Conservation (phyloP, 1,284 basidiomycete species). For the Rhodotorula sp. region DNA sequence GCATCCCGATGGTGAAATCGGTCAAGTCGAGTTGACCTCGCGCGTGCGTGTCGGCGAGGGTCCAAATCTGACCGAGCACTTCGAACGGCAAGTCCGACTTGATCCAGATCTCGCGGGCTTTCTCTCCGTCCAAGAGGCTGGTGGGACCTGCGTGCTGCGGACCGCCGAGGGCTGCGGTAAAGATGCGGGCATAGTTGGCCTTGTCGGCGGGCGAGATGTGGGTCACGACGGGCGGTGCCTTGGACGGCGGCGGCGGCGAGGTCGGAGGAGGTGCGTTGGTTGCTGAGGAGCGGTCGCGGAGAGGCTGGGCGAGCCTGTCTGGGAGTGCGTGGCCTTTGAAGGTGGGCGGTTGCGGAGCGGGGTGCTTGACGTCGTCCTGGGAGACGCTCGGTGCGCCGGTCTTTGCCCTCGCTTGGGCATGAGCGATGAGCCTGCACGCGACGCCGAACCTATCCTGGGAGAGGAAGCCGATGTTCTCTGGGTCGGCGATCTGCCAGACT, state of each 20-base stretch:
- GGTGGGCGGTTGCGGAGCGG: constrained; percentile 63
- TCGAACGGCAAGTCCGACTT: constrained; percentile 89
- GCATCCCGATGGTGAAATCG: constrained; percentile 96
- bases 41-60: constrained; percentile 86
- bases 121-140: constrained; percentile 76
- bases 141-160: constrained; percentile 54
- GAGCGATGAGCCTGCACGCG: constrained; percentile 84
- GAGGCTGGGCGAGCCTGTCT: constrained; percentile 43
- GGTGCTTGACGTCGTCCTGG: constrained; percentile 51
- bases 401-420: constrained; percentile 80
- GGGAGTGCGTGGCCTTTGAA: constrained; percentile 69
- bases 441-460: constrained; percentile 79
- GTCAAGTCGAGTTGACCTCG: constrained; percentile 83
- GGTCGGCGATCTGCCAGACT: constrained; percentile 91
- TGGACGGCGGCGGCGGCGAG: not conserved
- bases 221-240: constrained; percentile 55
- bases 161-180: constrained; percentile 60
- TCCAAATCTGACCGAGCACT: constrained; percentile 93
- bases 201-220: constrained; percentile 70
- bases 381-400: constrained; percentile 61
- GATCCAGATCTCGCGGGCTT: constrained; percentile 87
- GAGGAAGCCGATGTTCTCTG: constrained; percentile 87
- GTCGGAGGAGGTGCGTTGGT: not conserved
- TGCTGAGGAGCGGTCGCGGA: constrained; percentile 51
- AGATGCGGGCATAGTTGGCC: constrained; percentile 75